Percentiles rank a stretch among this genome's conserved stretches.
Evolutionary conservation across 1,284 basidiomycete species (phyloP).

Genomic region (Polyporus tsugae): DNA sequence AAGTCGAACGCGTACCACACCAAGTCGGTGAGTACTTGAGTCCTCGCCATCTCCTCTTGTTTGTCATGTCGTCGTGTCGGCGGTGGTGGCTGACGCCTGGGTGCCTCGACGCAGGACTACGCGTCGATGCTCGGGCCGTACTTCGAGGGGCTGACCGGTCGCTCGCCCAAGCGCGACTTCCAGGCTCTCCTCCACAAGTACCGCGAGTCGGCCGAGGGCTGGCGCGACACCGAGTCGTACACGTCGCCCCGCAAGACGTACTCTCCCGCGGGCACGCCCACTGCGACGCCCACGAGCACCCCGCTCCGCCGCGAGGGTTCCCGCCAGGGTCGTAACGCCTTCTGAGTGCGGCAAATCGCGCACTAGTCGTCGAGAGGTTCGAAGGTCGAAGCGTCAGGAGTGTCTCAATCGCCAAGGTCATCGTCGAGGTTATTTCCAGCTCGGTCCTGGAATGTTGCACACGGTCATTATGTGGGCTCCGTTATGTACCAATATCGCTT

Average conservation of each 20-base stretch:
- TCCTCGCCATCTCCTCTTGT: background rate
- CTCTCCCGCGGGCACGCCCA: background rate
- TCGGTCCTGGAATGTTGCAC: conserved; percentile 1
- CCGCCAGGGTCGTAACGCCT: background rate
- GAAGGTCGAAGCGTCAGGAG: background rate
- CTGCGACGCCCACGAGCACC: background rate
- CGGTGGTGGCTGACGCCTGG: background rate
- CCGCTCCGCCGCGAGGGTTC: conserved; percentile 11
- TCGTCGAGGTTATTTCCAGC: conserved; percentile 4
- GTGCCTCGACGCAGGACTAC: conserved; percentile 22
- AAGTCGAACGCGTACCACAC: conserved; percentile 27
- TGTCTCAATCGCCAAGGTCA: background rate
- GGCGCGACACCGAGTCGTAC: conserved; percentile 21
- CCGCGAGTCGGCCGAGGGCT: conserved; percentile 28
- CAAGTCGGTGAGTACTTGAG: conserved; percentile 20
- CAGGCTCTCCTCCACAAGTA: conserved; percentile 33
- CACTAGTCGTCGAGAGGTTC: background rate
- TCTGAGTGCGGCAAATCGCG: background rate
- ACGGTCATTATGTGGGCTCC: conserved; percentile 6
- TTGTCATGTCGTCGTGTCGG: background rate
- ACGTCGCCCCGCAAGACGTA: conserved; percentile 14
- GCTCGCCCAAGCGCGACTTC: conserved; percentile 33
- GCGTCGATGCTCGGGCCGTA: conserved; percentile 21
- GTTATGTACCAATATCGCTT: conserved; percentile 1
- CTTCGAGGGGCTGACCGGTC: conserved; percentile 20